Evolutionary conservation across 257 asterid species (phyloP), one percentile per base, ranked within the genome.

Genomic region (Solanum bulbocastanum): DNA sequence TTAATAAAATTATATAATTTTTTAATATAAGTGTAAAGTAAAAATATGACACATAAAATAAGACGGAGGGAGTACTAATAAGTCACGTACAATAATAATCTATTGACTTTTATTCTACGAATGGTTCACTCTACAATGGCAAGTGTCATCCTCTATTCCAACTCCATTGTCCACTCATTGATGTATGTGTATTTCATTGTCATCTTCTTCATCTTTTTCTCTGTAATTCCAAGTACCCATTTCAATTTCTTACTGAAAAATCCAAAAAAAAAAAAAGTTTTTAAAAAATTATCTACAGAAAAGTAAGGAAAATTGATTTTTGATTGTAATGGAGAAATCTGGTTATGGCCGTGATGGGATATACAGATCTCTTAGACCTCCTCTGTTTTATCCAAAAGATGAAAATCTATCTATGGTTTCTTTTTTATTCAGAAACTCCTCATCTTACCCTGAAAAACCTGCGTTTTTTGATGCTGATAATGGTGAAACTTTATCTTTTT

Each of bases 291-390:
- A 25, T 5, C 20, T 5, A 13, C 42, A 71, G 22, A 33, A 1
- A 6, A 69, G 12, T 0, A 13, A 14, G 40, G 0, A 13, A 15
- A 7, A 3, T 32, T 71, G 78, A 32, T 33, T 71, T 8, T 33
- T 32, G 23, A 71, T 71, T 71, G 42, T 44, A 60, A 96, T 96
- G 99, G 98, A 96, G 93, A 97, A 95, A 91, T 97, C 98, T 10
- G 99, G 99, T 14, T 96, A 96, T 88, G 99, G 99, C 82, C 93
- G 98, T 42, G 99, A 97, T 69, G 98, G 98, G 44, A 85, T 95
- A 3, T 93, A 91, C 94, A 89, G 99, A 87, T 97, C 99, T 7
- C 88, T 95, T 42, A 86, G 98, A 60, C 98, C 96, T 58, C 93
- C 96, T 4, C 2, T 95, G 1, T 40, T 35, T 44, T 89, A 92